phyloP scores from a whole-genome alignment of 1,284 basidiomycete genomes.

The Apiotrichum montevideense region DNA sequence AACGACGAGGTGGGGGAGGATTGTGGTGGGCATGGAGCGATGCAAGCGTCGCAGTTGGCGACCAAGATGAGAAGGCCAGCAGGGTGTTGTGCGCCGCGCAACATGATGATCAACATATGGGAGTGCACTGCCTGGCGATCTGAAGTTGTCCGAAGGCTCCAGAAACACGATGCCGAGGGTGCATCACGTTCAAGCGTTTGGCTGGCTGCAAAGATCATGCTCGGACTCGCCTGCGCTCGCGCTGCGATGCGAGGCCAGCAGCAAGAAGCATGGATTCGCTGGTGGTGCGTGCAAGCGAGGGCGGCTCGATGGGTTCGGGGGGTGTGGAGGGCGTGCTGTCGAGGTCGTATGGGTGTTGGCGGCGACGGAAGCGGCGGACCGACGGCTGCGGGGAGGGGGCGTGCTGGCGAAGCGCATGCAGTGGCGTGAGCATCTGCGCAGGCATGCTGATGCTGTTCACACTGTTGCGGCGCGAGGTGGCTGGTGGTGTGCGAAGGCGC shows the following conservation, averaged over 20 bases:
- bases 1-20: no score
- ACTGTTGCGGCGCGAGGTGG: conserved; percentile 1
- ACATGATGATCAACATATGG: no score
- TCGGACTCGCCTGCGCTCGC: conserved; percentile 3
- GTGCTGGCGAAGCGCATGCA: conserved; percentile 5
- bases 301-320: background rate
- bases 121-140: no score
- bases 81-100: no score
- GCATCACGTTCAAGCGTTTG: no score
- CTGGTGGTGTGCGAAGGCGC: background rate
- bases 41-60: no score
- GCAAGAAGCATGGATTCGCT: conserved; percentile 18
- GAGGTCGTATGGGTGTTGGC: background rate
- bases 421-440: conserved; percentile 1
- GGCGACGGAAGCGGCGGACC: background rate
- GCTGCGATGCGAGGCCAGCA: conserved; percentile 13
- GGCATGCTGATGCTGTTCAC: background rate
- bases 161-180: no score
- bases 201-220: background rate
- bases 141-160: no score
- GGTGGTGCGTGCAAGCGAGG: conserved; percentile 7
- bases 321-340: background rate
- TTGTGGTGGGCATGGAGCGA: no score
- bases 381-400: conserved; percentile 6
- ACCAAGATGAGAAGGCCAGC: no score